These are phyloP conservation scores for Acorus gramineus DNA, from an alignment of 106 monocot genomes.

Conservation along the genomic window DNA sequence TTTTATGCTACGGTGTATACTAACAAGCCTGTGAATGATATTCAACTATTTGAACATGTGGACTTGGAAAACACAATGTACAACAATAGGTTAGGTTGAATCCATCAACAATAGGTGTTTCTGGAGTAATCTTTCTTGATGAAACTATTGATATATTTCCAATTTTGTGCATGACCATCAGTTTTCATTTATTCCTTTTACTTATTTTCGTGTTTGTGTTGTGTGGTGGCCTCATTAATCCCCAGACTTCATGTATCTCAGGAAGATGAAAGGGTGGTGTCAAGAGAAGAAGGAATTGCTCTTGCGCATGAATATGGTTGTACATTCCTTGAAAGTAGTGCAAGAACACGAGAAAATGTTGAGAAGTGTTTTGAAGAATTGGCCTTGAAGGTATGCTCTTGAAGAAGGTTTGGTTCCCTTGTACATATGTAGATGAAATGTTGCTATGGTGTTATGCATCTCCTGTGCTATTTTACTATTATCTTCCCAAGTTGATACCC, in stretches of 20 bases:
- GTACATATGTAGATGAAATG: not conserved
- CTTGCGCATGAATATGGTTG: conserved; percentile 54
- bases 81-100: too few relatives aligned
- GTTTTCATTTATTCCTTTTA: too few relatives aligned
- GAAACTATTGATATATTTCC: too few relatives aligned
- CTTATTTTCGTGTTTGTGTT: too few relatives aligned
- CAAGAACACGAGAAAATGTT: conserved; percentile 72
- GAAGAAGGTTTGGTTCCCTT: not conserved
- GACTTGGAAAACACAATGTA: too few relatives aligned
- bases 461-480: not conserved
- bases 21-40: too few relatives aligned
- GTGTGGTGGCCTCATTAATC: too few relatives aligned
- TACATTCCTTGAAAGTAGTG: conserved; percentile 83
- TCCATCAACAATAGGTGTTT: too few relatives aligned
- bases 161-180: too few relatives aligned
- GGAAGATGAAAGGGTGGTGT: conserved; percentile 51
- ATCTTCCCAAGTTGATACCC: not conserved
- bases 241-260: conserved; percentile 6
- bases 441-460: not conserved
- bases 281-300: conserved; percentile 50
- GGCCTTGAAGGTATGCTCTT: conserved; percentile 56
- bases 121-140: too few relatives aligned
- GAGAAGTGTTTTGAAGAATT: conserved; percentile 92
- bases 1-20: too few relatives aligned
- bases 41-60: too few relatives aligned